Base-by-base conservation (phyloP, 2,329 filamentous ascomycete genomes). In the Exophiala phaeomuriformis region DNA sequence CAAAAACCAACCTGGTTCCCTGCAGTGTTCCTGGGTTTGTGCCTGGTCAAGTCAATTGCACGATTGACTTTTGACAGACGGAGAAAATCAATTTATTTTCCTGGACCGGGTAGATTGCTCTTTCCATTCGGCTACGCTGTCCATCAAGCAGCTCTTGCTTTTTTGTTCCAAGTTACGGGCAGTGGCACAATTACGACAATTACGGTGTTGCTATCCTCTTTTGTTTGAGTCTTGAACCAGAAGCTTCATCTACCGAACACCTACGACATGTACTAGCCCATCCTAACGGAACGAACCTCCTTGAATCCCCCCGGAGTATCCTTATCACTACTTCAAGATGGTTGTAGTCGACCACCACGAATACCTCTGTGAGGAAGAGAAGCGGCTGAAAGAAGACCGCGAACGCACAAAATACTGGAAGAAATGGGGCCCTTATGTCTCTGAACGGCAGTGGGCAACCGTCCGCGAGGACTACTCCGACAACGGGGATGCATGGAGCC, bases 391-490 rank as follows among this genome's bases (percentile, higher is more conserved):
- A 67, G 83, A 95, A 67, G 91, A 97, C 71, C 82, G 84, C 55
- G 82, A 91, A 61, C 84, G 85, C 60, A 80, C 74, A 61, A 91
- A 88, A 70, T 97, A 97, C 76, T 97, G 91, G 91, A 97, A 97
- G 81, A 89, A 86, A 82, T 96, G 90, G 90, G 91, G 91, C 51
- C 85, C 90, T 28, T 97, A 96, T 67, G 85, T 95, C 64, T 83
- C 90, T 51, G 91, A 97, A 75, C 79, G 90, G 67, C 90, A 96
- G 75, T 96, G 91, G 91, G 90, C 90, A 53, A 63, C 70, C 85
- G 89, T 95, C 57, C 82, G 90, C 66, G 90, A 95, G 77, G 91
- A 97, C 74, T 97, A 97, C 72, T 84, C 81, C 77, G 85, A 90
- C 60, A 75, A 83, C 69, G 91, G 91, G 65, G 89, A 97, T 75